A percentile compares a stretch with the other conserved stretches of the same genome.
phyloP scores from a whole-genome alignment of 2,329 filamentous ascomycete species.

The Colletotrichum lentis region DNA sequence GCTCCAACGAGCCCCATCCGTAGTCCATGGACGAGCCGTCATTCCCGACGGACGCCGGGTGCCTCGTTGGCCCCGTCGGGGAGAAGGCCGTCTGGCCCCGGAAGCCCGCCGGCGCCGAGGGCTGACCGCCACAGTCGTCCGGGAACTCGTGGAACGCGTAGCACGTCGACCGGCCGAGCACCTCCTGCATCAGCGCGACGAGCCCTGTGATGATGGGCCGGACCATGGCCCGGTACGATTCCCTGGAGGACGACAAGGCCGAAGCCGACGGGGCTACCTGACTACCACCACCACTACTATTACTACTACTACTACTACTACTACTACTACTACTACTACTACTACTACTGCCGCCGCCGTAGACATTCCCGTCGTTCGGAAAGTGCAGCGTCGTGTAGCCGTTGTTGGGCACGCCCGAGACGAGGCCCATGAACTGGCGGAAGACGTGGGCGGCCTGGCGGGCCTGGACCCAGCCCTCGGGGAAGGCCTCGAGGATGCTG shows the following conservation, averaged over 20 bases:
- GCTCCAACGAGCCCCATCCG: constrained; percentile 34
- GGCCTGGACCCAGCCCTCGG: constrained; percentile 47
- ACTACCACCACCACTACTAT: no score
- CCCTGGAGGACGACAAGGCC: constrained; percentile 8
- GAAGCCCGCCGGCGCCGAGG: constrained; percentile 12
- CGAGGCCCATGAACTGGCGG: constrained; percentile 44
- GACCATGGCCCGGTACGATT: constrained; percentile 39
- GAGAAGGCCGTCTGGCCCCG: constrained; percentile 29
- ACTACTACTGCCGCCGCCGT: constrained; percentile 5
- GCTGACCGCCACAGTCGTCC: constrained; percentile 32
- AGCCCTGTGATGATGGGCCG: constrained; percentile 40
- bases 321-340: not conserved
- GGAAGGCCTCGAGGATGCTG: constrained; percentile 50
- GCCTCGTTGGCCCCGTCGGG: constrained; percentile 30
- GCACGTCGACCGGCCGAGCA: constrained; percentile 47
- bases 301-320: no score
- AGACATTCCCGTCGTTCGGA: constrained; percentile 15
- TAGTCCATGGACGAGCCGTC: constrained; percentile 34
- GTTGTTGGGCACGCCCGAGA: constrained; percentile 38
- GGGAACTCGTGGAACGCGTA: constrained; percentile 40
- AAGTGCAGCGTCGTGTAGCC: constrained; percentile 38
- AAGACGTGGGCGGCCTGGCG: constrained; percentile 49
- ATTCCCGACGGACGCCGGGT: constrained; percentile 22
- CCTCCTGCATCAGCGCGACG: constrained; percentile 45
- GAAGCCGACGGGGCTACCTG: constrained; percentile 19